Percentiles rank a stretch among this genome's conserved stretches.
phyloP scores from a whole-genome alignment of 441 rosid species.

The Kokia cookei region DNA sequence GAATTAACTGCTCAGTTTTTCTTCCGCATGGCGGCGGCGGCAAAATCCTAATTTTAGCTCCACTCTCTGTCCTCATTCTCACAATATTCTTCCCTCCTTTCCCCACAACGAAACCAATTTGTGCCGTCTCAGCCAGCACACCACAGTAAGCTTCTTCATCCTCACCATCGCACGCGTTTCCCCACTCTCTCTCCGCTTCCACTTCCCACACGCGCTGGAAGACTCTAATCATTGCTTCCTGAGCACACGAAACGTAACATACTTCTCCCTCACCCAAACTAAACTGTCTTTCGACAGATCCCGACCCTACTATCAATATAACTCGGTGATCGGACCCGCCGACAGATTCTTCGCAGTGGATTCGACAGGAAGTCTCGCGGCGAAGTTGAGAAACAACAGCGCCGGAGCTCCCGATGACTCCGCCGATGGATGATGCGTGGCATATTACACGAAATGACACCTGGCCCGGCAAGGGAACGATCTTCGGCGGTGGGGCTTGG shows the following conservation, averaged over 20 bases:
- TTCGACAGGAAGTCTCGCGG: conserved; percentile 31
- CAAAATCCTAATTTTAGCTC: conserved; percentile 46
- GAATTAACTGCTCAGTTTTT: conserved; percentile 42
- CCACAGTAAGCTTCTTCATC: conserved; percentile 48
- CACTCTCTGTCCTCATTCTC: conserved; percentile 42
- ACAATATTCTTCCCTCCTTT: conserved; percentile 33
- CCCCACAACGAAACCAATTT: conserved; percentile 50
- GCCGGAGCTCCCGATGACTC: conserved; percentile 22
- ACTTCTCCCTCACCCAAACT: conserved; percentile 26
- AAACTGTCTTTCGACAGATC: conserved; percentile 22
- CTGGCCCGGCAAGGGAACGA: conserved; percentile 28
- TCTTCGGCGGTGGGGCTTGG: conserved; percentile 1
- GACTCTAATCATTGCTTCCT: conserved; percentile 58
- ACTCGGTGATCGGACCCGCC: conserved; percentile 43
- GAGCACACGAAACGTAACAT: conserved; percentile 42
- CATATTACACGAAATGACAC: conserved; percentile 44
- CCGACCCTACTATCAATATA: conserved; percentile 41
- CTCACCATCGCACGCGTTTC: conserved; percentile 8
- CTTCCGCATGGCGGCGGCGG: conserved; percentile 48
- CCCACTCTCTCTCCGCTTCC: conserved; percentile 22
- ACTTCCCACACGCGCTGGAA: conserved; percentile 58
- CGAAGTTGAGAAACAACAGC: conserved; percentile 30
- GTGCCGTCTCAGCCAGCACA: conserved; percentile 38
- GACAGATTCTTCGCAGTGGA: conserved; percentile 31
- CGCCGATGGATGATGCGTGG: conserved; percentile 37